Conservation (phyloP, 129 eudicot genomes). For the Silybum marianum region DNA sequence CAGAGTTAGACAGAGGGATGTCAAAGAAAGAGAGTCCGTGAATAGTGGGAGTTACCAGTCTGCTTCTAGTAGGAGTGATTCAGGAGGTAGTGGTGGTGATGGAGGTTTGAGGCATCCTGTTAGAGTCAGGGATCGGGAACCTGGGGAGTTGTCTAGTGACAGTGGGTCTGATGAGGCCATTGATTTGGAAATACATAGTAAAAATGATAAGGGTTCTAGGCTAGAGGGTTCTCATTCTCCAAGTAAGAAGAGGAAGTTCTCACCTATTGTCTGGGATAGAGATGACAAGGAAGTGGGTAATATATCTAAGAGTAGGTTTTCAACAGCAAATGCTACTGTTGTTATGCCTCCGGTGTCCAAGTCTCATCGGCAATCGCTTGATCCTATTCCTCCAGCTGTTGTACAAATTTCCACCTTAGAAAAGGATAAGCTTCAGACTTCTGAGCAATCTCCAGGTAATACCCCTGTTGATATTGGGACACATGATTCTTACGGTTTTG, state of each 20-base stretch:
- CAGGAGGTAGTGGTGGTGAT: constrained; percentile 45
- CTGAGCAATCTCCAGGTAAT: background rate
- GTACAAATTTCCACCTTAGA: background rate
- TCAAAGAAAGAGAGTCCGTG: constrained; percentile 44
- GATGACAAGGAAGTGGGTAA: constrained; percentile 51
- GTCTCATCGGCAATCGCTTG: constrained; percentile 11
- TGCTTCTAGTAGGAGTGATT: constrained; percentile 45
- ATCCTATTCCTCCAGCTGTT: background rate
- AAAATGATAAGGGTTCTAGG: constrained; percentile 17
- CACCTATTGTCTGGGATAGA: constrained; percentile 82
- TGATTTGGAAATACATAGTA: constrained; percentile 36
- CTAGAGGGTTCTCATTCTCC: constrained; percentile 33
- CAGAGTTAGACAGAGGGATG: constrained; percentile 60
- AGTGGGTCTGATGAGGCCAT: constrained; percentile 63
- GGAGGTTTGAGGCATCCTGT: constrained; percentile 32
- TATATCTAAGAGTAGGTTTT: constrained; percentile 21
- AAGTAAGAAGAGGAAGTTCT: constrained; percentile 65
- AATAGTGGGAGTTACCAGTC: constrained; percentile 48
- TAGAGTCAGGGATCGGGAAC: constrained; percentile 55
- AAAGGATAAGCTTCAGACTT: background rate
- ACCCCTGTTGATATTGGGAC: constrained; percentile 15
- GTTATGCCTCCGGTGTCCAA: background rate
- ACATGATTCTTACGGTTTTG: background rate
- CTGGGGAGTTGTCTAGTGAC: constrained; percentile 76
- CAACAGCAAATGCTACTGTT: constrained; percentile 16